Conservation (phyloP, 2,329 filamentous ascomycete genomes). For the Claviceps fusiformis region DNA sequence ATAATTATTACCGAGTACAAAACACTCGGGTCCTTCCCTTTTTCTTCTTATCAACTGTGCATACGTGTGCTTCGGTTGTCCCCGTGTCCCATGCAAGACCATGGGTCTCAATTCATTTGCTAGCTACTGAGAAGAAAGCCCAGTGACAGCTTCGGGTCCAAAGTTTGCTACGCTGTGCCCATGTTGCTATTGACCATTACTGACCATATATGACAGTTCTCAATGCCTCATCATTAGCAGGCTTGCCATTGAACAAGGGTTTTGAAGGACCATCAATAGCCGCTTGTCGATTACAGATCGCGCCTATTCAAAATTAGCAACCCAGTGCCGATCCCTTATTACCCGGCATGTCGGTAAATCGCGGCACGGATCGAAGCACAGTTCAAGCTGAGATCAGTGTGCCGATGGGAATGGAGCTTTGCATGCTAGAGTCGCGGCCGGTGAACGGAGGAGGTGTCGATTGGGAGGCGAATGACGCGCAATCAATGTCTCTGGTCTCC, state of each 20-base stretch:
- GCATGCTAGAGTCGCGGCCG: not conserved
- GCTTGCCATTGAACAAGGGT: not conserved
- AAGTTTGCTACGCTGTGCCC: not conserved
- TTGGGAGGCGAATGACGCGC: not conserved
- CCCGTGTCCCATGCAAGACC: not conserved
- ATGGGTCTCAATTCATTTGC: not conserved
- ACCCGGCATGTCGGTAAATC: not conserved
- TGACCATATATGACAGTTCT: not conserved
- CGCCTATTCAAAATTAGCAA: not conserved
- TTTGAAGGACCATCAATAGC: not conserved
- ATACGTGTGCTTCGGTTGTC: not conserved
- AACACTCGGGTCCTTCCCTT: not conserved
- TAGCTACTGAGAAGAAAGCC: not conserved
- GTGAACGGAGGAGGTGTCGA: not conserved
- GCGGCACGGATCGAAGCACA: not conserved
- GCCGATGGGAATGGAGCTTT: not conserved
- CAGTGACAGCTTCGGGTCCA: not conserved
- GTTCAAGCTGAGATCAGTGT: not conserved
- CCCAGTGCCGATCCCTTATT: not conserved
- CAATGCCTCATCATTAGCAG: not conserved
- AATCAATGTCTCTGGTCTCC: not conserved
- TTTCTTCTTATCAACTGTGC: not conserved
- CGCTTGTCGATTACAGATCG: not conserved
- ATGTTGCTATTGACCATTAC: not conserved
- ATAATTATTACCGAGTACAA: not conserved